Base-by-base conservation (phyloP, 306 rosid genomes). In the Ormosia emarginata region DNA sequence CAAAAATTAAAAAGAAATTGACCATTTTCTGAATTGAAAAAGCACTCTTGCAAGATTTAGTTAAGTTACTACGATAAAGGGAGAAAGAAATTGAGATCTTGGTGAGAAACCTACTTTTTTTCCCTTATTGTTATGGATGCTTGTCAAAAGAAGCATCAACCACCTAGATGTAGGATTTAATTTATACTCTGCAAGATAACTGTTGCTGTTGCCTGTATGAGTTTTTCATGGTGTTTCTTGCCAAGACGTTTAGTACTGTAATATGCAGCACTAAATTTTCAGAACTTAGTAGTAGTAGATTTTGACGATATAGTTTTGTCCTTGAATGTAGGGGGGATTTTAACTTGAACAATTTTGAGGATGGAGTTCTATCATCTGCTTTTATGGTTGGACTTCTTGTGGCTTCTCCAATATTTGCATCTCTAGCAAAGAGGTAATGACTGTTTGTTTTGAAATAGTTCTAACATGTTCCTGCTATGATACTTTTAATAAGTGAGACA, bases 361-460 rank as follows among this genome's bases (percentile, higher is more conserved):
- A 91, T 81, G 95, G 95, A 36, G 8, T 89, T 91, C 86, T 91
- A 64, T 88, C 95, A 73, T 91, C 95, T 65, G 88, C 93, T 58
- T 91, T 91, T 86, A 91, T 91, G 95, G 93, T 89, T 71, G 95
- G 95, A 79, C 95, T 91, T 86, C 90, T 91, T 58, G 52, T 91
- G 57, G 86, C 92, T 69, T 91, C 92, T 85, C 95, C 95, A 34
- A 81, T 89, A 86, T 91, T 91, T 85, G 95, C 95, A 11, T 71
- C 90, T 52, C 71, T 90, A 37, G 87, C 95, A 50, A 87, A 89
- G 53, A 88, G 95, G 95, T 91, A 91, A 76, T 61, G 50, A 14
- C 9, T 53, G 2, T 34, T 68, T 75, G 41, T 57, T 50, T 43
- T 34, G 13, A 39, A 40, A 55, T 39, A 13, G 55, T 7, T 78